phyloP scores from a whole-genome alignment of 805 yeast species.

The Torulaspora gathmanii region DNA sequence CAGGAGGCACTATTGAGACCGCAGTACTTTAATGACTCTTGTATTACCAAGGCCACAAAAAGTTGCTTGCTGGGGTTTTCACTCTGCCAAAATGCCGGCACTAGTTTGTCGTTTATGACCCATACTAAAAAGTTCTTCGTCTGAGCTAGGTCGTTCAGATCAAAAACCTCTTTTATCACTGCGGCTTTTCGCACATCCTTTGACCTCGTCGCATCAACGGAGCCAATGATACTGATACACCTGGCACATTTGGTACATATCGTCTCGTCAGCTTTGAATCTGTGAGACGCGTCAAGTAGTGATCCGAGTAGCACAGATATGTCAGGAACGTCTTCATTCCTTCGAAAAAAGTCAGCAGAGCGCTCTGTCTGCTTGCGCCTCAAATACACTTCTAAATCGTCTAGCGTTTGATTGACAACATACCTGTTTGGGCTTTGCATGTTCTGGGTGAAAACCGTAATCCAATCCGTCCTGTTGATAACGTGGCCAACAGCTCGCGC shows the following conservation, averaged over 20 bases:
- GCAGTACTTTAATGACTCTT: slow-evolving; percentile 68
- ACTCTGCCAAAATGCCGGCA: slow-evolving; percentile 85
- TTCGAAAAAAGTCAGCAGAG: slow-evolving; percentile 42
- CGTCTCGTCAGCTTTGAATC: slow-evolving; percentile 46
- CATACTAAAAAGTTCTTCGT: slow-evolving; percentile 57
- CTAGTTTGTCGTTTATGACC: slow-evolving; percentile 64
- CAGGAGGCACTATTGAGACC: slow-evolving; percentile 41
- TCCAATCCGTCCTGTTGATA: slow-evolving; percentile 22
- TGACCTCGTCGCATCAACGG: slow-evolving; percentile 60
- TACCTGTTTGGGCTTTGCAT: slow-evolving; percentile 38
- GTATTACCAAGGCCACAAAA: slow-evolving; percentile 83
- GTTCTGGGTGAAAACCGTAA: slow-evolving; percentile 28
- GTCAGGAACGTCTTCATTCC: slow-evolving; percentile 31
- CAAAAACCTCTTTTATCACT: slow-evolving; percentile 48
- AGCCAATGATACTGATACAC: slow-evolving; percentile 73
- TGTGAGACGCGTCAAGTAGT: slow-evolving; percentile 52
- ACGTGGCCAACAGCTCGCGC: slow-evolving; percentile 42
- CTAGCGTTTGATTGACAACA: slow-evolving; percentile 67
- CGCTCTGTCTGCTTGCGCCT: slow-evolving; percentile 44
- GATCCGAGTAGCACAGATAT: slow-evolving; percentile 48
- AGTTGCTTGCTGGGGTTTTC: slow-evolving; percentile 81
- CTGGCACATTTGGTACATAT: slow-evolving; percentile 60
- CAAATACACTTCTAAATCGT: slow-evolving; percentile 55
- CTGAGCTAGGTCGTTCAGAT: slow-evolving; percentile 60
- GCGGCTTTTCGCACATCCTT: slow-evolving; percentile 34